phyloP scores from a whole-genome alignment of 352 stramenopile species.

The Phytophthora pinifolia region DNA sequence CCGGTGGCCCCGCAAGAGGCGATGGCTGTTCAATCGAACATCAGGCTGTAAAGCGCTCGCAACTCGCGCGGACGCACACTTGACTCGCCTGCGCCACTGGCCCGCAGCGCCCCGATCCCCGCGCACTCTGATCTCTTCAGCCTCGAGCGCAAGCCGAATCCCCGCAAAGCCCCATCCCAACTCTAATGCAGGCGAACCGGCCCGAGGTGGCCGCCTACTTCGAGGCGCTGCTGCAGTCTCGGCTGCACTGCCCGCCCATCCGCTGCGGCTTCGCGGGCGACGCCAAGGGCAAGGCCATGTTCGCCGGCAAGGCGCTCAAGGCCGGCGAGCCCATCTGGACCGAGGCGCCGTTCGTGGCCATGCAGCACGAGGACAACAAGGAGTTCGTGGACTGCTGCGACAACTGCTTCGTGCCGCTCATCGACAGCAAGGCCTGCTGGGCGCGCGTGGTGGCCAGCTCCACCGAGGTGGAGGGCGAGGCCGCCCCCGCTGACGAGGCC shows the following conservation, averaged over 20 bases:
- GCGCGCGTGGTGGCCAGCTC: conserved; percentile 47
- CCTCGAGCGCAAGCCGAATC: conserved; percentile 2
- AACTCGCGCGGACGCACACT: conserved; percentile 4
- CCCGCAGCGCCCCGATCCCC: neutral
- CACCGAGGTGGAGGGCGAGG: conserved; percentile 41
- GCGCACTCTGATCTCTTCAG: conserved; percentile 12
- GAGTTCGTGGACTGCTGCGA: conserved; percentile 79
- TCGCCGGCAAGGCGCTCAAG: conserved; percentile 48
- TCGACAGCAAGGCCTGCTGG: conserved; percentile 64
- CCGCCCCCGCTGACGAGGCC: conserved; percentile 44
- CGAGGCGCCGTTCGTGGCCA: too few species aligned
- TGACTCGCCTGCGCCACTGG: too few species aligned
- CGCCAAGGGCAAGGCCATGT: conserved; percentile 79
- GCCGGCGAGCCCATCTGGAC: conserved; percentile 42
- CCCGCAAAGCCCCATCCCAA: neutral
- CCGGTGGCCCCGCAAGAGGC: neutral
- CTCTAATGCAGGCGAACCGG: conserved; percentile 43
- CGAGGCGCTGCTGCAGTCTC: conserved; percentile 51
- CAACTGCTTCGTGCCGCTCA: conserved; percentile 78
- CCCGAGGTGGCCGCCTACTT: conserved; percentile 62
- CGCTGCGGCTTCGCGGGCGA: conserved; percentile 47
- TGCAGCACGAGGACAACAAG: conserved; percentile 52
- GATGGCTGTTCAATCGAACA: conserved; percentile 25
- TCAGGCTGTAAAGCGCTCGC: conserved; percentile 18
- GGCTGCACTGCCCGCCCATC: conserved; percentile 56